These are phyloP conservation scores for Neocatenulostroma microsporum DNA, from an alignment of 2,329 filamentous ascomycete species.

Conservation along the genomic window DNA sequence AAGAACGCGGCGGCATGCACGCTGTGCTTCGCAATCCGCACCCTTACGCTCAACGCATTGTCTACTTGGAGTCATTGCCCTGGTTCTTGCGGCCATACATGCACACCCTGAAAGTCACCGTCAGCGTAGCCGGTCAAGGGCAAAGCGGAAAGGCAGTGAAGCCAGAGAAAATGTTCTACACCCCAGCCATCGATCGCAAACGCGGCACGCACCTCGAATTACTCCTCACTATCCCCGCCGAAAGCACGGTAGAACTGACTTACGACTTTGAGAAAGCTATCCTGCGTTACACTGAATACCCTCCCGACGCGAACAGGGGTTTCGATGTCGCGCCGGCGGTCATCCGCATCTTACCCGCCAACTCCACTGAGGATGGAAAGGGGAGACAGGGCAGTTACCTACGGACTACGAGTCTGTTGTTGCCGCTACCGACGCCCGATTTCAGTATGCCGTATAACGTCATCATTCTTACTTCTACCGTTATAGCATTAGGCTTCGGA, in stretches of 20 bases:
- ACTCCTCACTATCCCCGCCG: constrained; percentile 67
- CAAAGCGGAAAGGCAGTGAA: constrained; percentile 35
- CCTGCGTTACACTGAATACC: constrained; percentile 92
- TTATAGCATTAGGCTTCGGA: constrained; percentile 91
- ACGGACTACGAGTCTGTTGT: constrained; percentile 78
- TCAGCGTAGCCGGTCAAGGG: too few relatives aligned
- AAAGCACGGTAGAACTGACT: constrained; percentile 74
- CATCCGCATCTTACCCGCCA: constrained; percentile 63
- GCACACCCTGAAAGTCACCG: constrained; percentile 60
- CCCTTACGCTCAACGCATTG: constrained; percentile 44
- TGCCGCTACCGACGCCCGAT: constrained; percentile 90
- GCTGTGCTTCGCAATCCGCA: constrained; percentile 84
- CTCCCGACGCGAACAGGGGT: constrained; percentile 90
- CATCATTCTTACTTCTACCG: constrained; percentile 94
- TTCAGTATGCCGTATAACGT: constrained; percentile 99
- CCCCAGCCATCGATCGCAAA: constrained; percentile 77
- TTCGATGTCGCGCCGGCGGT: constrained; percentile 93
- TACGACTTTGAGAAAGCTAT: constrained; percentile 98
- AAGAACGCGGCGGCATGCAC: constrained; percentile 86
- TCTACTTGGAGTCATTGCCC: constrained; percentile 89
- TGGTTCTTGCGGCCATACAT: constrained; percentile 98
- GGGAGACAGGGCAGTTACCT: constrained; percentile 49
- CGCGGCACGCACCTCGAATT: constrained; percentile 89
- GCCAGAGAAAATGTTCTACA: constrained; percentile 82
- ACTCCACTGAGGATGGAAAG: too few relatives aligned